These are phyloP conservation scores for Globisporangium uncinulatum DNA, from an alignment of 352 stramenopile genomes.

Conservation along the genomic window DNA sequence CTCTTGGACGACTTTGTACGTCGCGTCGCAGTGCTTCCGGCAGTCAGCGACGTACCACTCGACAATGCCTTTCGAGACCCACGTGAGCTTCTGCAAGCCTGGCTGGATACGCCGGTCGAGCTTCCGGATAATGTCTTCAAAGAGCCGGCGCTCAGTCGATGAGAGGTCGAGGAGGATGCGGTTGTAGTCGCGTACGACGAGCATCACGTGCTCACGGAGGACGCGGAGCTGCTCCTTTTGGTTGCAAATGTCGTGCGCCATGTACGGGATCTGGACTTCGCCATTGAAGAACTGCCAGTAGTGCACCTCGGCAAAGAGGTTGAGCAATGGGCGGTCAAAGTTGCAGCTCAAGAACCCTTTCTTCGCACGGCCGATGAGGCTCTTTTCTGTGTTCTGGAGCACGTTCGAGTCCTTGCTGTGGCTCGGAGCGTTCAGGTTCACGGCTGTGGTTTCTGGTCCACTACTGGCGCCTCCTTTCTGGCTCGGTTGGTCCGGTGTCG, in stretches of 20 bases:
- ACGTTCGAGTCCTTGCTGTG: conserved; percentile 50
- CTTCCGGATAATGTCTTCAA: conserved; percentile 93
- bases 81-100: conserved; percentile 92
- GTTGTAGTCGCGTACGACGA: conserved; percentile 95
- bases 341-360: conserved; percentile 91
- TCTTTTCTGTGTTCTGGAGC: conserved; percentile 76
- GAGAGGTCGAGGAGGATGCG: conserved; percentile 90
- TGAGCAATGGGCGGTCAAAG: conserved; percentile 91
- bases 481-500: conserved; percentile 11
- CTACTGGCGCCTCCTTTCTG: not conserved
- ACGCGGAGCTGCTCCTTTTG: conserved; percentile 90
- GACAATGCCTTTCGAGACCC: conserved; percentile 89
- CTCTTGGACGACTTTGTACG: conserved; percentile 85
- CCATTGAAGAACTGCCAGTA: conserved; percentile 90
- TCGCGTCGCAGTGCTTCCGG: conserved; percentile 84
- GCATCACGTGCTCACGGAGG: conserved; percentile 92
- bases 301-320: conserved; percentile 91
- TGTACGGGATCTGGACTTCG: conserved; percentile 93
- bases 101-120: conserved; percentile 91
- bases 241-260: conserved; percentile 94
- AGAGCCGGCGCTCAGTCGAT: conserved; percentile 87
- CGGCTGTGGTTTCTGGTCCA: not conserved
- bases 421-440: conserved; percentile 31
- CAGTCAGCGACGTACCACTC: conserved; percentile 92
- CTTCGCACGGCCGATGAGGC: conserved; percentile 69